Evolutionary conservation across 345 rosid species (phyloP).

Genomic region (Populus simonii): DNA sequence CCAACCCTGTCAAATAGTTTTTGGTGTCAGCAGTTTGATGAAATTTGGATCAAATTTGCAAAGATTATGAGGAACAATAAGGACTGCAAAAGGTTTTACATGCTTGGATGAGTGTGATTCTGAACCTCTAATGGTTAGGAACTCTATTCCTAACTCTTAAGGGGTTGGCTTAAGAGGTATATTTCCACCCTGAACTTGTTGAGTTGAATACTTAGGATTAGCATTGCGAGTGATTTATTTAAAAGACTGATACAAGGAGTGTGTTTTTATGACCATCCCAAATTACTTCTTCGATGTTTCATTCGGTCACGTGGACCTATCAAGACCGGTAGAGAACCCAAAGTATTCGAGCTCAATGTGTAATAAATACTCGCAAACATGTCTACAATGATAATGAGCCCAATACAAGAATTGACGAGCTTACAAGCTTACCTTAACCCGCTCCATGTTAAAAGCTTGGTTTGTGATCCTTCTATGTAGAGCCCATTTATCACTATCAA

Average conservation of each 20-base stretch:
- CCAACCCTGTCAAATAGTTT: constrained; percentile 43
- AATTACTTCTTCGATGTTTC: too few species aligned
- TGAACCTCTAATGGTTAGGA: neutral
- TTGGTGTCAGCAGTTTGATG: neutral
- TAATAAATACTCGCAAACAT: too few species aligned
- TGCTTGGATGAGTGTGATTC: neutral
- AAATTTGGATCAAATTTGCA: neutral
- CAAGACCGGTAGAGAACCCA: neutral
- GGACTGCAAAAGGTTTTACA: neutral
- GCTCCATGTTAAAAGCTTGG: constrained; percentile 64
- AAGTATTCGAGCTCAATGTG: neutral
- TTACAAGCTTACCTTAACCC: constrained; percentile 52
- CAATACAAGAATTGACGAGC: neutral
- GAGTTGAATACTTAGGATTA: too few species aligned
- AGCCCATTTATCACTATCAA: constrained; percentile 65
- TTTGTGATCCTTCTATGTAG: constrained; percentile 57
- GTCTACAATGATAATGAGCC: neutral
- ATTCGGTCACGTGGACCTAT: neutral
- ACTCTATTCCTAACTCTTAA: neutral
- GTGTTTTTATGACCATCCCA: too few species aligned
- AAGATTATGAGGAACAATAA: neutral
- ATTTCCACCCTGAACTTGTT: too few species aligned
- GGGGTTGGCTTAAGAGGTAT: too few species aligned
- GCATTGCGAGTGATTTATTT: too few species aligned
- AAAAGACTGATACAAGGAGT: too few species aligned